These are phyloP conservation scores for Parasarocladium wereldwijsianum DNA, from an alignment of 2,329 filamentous ascomycete species.

Conservation along the genomic window DNA sequence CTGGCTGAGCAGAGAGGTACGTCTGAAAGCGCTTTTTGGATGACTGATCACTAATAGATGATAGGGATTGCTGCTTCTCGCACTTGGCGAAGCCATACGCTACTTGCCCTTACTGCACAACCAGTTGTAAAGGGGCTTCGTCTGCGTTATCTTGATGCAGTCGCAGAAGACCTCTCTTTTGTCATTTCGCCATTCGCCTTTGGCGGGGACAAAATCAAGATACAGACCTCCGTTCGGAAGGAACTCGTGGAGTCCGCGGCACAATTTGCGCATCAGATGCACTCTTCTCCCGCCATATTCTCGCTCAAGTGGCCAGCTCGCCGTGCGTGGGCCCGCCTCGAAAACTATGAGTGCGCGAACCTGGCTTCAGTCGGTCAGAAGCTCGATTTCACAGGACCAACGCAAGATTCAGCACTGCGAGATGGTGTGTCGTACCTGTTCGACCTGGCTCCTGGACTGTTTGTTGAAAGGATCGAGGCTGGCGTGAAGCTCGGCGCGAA, in stretches of 20 bases:
- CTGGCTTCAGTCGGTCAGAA: constrained; percentile 16
- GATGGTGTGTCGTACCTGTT: constrained; percentile 19
- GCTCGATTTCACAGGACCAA: constrained; percentile 15
- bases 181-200: constrained; percentile 17
- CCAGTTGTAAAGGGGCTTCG: constrained; percentile 16
- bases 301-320: constrained; percentile 23
- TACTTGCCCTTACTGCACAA: constrained; percentile 18
- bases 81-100: constrained; percentile 22
- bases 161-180: constrained; percentile 19
- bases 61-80: constrained; percentile 19
- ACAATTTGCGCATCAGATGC: constrained; percentile 20
- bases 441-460: constrained; percentile 21
- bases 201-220: constrained; percentile 12
- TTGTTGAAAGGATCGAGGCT: constrained; percentile 19
- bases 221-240: constrained; percentile 17
- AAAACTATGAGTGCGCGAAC: constrained; percentile 22
- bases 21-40: background rate
- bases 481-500: constrained; percentile 17
- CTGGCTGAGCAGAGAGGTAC: constrained; percentile 10
- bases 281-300: constrained; percentile 18
- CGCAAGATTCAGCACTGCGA: constrained; percentile 13
- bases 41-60: background rate
- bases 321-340: constrained; percentile 18
- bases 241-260: constrained; percentile 20
- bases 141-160: constrained; percentile 12